These are phyloP conservation scores for Colletotrichum sp. DNA, from an alignment of 2,329 filamentous ascomycete species.

Conservation along the genomic window DNA sequence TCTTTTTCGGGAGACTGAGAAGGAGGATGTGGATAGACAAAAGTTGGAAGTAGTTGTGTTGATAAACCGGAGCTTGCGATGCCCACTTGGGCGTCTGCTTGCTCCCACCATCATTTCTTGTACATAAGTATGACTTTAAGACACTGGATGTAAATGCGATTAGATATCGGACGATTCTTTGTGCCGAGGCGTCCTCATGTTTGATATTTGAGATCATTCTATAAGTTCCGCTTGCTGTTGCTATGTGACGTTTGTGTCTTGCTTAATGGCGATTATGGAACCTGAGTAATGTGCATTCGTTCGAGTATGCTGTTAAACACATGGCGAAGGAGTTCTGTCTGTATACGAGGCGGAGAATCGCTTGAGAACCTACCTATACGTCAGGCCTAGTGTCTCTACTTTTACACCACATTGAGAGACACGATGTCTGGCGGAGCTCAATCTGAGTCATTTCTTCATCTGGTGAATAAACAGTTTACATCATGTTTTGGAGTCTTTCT, in stretches of 20 bases:
- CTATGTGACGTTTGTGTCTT: neutral
- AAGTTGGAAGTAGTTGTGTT: neutral
- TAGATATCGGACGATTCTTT: neutral
- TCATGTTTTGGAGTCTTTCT: neutral
- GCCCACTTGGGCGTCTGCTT: neutral
- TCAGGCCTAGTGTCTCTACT: too few species aligned
- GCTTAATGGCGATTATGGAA: fast-evolving
- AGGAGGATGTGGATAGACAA: neutral
- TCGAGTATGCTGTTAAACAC: too few species aligned
- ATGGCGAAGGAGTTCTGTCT: too few species aligned
- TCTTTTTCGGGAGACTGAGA: too few species aligned
- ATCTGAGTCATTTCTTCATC: too few species aligned
- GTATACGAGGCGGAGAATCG: too few species aligned
- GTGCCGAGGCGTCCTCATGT: constrained; percentile 4
- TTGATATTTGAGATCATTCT: constrained; percentile 10
- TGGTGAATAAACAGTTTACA: too few species aligned
- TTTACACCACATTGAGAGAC: too few species aligned
- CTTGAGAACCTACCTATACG: too few species aligned
- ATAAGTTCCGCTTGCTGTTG: neutral
- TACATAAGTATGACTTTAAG: constrained; percentile 17
- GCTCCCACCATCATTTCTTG: neutral
- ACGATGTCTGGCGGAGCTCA: too few species aligned
- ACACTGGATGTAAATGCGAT: constrained; percentile 18
- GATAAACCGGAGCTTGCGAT: neutral
- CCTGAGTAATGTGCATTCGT: neutral